phyloP scores from a whole-genome alignment of 768 basidiomycete genomes.

The Pulveroboletus sp. region DNA sequence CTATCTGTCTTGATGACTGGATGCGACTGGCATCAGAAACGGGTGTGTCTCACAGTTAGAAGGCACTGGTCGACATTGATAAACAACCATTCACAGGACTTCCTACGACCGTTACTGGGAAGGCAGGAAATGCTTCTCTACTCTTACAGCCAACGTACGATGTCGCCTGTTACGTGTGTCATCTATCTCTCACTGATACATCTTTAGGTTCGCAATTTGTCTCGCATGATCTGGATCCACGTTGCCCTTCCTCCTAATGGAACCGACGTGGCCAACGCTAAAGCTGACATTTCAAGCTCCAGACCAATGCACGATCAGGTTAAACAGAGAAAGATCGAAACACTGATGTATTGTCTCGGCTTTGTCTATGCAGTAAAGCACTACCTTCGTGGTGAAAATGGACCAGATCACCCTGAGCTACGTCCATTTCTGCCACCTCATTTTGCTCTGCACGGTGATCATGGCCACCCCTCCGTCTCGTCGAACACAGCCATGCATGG shows the following conservation, averaged over 20 bases:
- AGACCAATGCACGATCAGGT: conserved; percentile 49
- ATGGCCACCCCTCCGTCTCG: conserved; percentile 23
- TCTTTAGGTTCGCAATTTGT: conserved; percentile 59
- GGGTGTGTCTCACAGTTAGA: conserved; percentile 40
- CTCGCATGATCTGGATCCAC: conserved; percentile 77
- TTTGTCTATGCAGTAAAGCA: conserved; percentile 71
- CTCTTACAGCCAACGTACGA: conserved; percentile 58
- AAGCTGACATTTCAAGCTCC: conserved; percentile 49
- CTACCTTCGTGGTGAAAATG: conserved; percentile 83
- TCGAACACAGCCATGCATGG: conserved; percentile 43
- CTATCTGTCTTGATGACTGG: background rate
- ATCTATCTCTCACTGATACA: background rate
- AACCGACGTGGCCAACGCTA: conserved; percentile 36
- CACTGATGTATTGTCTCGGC: conserved; percentile 63
- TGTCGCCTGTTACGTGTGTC: background rate
- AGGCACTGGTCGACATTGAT: background rate
- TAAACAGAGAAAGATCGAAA: conserved; percentile 62
- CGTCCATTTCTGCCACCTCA: conserved; percentile 58
- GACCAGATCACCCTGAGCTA: conserved; percentile 65
- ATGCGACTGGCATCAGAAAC: conserved; percentile 42
- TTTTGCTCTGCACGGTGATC: conserved; percentile 47
- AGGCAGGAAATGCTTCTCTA: conserved; percentile 79
- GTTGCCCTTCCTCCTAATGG: conserved; percentile 60
- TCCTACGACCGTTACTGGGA: conserved; percentile 88
- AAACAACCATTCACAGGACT: conserved; percentile 41